phyloP scores from a whole-genome alignment of 2,329 filamentous ascomycete species.

The Colletotrichum cuscutae region DNA sequence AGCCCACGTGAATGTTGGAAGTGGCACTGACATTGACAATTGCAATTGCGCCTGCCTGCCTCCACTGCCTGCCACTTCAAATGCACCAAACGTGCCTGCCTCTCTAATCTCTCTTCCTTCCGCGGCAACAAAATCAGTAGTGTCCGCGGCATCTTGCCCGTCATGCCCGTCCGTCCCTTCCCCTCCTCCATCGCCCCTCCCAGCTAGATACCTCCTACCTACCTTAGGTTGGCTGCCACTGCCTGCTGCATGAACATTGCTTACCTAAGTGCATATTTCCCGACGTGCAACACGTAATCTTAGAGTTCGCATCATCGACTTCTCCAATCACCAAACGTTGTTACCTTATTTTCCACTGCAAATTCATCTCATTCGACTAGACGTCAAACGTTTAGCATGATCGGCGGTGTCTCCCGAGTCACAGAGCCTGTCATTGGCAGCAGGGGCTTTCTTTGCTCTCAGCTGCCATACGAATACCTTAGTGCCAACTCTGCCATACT shows the following conservation, averaged over 20 bases:
- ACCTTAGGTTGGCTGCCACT: not conserved
- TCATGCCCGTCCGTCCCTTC: not conserved
- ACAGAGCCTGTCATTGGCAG: constrained; percentile 9
- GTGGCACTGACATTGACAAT: not conserved
- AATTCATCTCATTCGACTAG: not conserved
- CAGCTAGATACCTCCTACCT: too few relatives aligned
- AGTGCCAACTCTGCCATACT: not conserved
- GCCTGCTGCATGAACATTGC: constrained; percentile 2
- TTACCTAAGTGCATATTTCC: constrained; percentile 16
- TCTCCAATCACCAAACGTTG: not conserved
- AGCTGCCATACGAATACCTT: not conserved
- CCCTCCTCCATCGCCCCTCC: not conserved
- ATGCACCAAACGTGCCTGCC: not conserved
- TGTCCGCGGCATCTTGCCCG: too few relatives aligned
- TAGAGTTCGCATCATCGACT: constrained; percentile 17
- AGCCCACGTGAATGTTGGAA: not conserved
- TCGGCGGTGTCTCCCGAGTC: constrained; percentile 13
- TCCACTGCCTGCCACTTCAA: not conserved
- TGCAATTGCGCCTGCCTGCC: not conserved
- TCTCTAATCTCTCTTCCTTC: too few relatives aligned
- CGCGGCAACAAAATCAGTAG: not conserved
- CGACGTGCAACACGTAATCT: constrained; percentile 8
- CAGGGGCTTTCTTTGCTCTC: not conserved
- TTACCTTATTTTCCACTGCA: not conserved
- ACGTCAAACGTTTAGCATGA: constrained; percentile 21